Evolutionary conservation across 2,329 filamentous ascomycete genomes (phyloP).

Genomic region (Fusarium tuaranense): DNA sequence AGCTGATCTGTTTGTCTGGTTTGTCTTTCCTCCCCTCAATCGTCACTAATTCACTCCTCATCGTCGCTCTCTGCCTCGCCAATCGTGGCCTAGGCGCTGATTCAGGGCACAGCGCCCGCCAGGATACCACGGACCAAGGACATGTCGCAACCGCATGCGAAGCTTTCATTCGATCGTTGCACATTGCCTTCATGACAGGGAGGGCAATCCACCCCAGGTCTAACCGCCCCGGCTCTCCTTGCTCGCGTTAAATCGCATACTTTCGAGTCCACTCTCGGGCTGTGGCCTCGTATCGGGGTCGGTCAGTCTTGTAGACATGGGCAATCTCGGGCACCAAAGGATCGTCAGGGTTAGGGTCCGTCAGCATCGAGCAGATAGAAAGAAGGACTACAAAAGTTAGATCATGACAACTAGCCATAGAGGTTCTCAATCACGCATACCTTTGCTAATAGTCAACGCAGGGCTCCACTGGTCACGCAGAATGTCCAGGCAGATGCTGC

Average conservation of each 20-base stretch:
- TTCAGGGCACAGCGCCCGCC: slow-evolving; percentile 30
- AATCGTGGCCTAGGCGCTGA: slow-evolving; percentile 38
- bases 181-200: slow-evolving; percentile 43
- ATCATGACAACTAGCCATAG: slow-evolving; percentile 7
- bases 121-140: slow-evolving; percentile 30
- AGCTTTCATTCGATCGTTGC: slow-evolving; percentile 43
- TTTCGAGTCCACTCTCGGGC: slow-evolving; percentile 99
- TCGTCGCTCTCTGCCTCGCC: slow-evolving; percentile 42
- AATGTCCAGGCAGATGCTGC: slow-evolving; percentile 98
- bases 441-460: slow-evolving; percentile 97
- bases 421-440: slow-evolving; percentile 61
- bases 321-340: slow-evolving; percentile 98
- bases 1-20: slow-evolving; percentile 54
- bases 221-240: slow-evolving; percentile 37
- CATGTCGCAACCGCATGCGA: slow-evolving; percentile 41
- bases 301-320: slow-evolving; percentile 99
- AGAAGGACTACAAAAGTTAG: slow-evolving; percentile 77
- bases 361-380: slow-evolving; percentile 99
- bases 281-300: slow-evolving; percentile 93
- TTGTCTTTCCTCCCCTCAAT: slow-evolving; percentile 46
- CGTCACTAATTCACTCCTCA: slow-evolving; percentile 38
- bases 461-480: slow-evolving; percentile 99
- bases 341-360: slow-evolving; percentile 98
- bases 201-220: slow-evolving; percentile 45
- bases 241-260: slow-evolving; percentile 82